These are phyloP conservation scores for Mangifera indica DNA, from an alignment of 345 rosid genomes.

Conservation along the genomic window DNA sequence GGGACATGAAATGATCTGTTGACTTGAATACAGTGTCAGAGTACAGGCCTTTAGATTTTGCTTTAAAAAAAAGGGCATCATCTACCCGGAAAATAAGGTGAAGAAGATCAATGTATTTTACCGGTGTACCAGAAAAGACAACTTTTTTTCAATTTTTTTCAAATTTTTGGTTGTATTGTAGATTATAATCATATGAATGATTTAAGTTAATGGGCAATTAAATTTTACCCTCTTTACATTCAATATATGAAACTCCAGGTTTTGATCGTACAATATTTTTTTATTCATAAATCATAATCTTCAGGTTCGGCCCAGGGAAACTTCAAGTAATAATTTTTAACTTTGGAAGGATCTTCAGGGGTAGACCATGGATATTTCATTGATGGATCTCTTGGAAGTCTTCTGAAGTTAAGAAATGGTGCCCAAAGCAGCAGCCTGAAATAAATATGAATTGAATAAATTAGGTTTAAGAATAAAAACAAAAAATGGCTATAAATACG, in stretches of 20 bases:
- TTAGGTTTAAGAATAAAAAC: background rate
- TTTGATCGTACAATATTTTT: background rate
- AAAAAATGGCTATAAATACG: no score
- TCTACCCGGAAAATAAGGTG: constrained; percentile 17
- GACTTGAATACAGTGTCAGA: constrained; percentile 18
- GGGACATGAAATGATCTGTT: constrained; percentile 13
- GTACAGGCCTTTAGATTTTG: constrained; percentile 16
- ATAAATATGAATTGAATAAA: background rate
- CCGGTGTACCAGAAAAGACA: background rate
- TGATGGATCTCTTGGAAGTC: constrained; percentile 80
- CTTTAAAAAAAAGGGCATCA: constrained; percentile 1
- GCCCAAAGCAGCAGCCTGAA: constrained; percentile 79
- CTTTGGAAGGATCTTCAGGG: no score
- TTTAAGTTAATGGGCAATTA: background rate
- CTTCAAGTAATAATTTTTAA: no score
- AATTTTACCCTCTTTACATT: no score
- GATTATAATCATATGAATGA: constrained; percentile 12
- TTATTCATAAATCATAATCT: constrained; percentile 77
- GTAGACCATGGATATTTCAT: constrained; percentile 77
- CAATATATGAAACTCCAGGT: background rate
- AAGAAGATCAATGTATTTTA: background rate
- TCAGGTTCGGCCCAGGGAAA: constrained; percentile 38
- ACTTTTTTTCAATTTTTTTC: background rate
- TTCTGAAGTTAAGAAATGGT: constrained; percentile 89
- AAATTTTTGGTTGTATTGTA: constrained; percentile 2